Conservation (phyloP, 768 basidiomycete species). For the Tulasnella sp. region DNA sequence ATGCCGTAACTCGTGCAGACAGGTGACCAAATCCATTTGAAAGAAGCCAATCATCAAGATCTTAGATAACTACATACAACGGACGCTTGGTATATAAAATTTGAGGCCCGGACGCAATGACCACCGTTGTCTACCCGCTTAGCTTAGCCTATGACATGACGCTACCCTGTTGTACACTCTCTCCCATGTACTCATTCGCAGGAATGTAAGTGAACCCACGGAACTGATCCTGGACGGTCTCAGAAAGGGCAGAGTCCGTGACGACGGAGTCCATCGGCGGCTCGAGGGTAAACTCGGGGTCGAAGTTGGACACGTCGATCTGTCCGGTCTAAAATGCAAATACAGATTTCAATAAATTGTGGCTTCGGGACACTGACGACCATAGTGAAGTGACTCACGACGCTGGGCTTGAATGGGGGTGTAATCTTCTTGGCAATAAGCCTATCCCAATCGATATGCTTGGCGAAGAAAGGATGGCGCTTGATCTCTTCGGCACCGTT, state of each 20-base stretch:
- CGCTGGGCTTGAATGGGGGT: conserved; percentile 94
- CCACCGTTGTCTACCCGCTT: not conserved
- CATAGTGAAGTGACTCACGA: conserved; percentile 40
- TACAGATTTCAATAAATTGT: not conserved
- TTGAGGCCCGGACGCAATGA: not conserved
- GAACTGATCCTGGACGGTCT: conserved; percentile 97
- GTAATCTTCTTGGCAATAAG: conserved; percentile 90
- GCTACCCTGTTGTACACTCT: conserved; percentile 13
- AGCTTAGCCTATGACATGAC: conserved; percentile 7
- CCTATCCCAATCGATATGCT: conserved; percentile 83
- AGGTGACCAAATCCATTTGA: no score
- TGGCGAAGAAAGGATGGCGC: conserved; percentile 87
- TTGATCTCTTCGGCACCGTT: conserved; percentile 94
- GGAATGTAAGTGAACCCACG: conserved; percentile 64
- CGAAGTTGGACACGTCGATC: conserved; percentile 62
- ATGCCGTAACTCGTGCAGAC: no score
- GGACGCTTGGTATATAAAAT: no score
- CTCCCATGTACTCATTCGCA: conserved; percentile 20
- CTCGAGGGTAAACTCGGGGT: conserved; percentile 94
- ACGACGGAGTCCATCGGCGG: conserved; percentile 93
- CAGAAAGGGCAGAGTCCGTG: conserved; percentile 79
- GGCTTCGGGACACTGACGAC: not conserved
- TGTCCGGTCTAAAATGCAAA: conserved; percentile 15
- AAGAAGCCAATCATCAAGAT: no score
- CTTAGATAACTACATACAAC: no score